Base-by-base conservation (phyloP, 495 filamentous ascomycete species). In the Penicillium cosmopolitanum region DNA sequence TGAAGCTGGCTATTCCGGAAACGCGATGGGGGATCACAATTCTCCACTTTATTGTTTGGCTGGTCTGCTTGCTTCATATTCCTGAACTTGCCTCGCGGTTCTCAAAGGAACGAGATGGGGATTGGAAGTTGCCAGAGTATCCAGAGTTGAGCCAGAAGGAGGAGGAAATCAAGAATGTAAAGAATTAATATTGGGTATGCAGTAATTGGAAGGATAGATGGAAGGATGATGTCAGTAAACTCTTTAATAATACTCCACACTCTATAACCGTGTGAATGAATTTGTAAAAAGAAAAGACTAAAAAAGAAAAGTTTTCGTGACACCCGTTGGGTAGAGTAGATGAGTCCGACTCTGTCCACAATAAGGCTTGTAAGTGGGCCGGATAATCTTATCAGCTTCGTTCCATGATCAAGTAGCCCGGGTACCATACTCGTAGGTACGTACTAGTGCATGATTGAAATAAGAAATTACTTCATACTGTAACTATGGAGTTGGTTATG, bases 101-200 rank as follows among this genome's bases (percentile, higher is more conserved):
- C 42, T 55, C 56, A 15, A 51, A 31, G 12, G 61, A 67, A 15
- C 55, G 66, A 16, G 55, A 63, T 16, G 68, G 66, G 4, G 63
- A 56, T 1, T 74, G 70, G 68, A 52, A 68, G 21, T 12, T 71
- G 19, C 72, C 72, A 11, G 66, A 69, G 31, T 74, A 73, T 60
- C 33, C 50, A 13, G 56, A 63, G n/a, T 36, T 66, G 12, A 28
- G 31, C 2, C n/a, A 7, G 34, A 25, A 34, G 7, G 35, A 25
- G 25, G 36, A 31, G 4, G 28, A 31, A 6, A 31, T 1, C 28
- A 8, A 6, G 5, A 9, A 25, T 44, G 0, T 44, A 44, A n/a
- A 44, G 46, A 25, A 48, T 19, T 9, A 21, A 23, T 46, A n/a
- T 31, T 6, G 8, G 1, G 28, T 8, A 31, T 31, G 8, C 5